Percentiles rank a stretch among this genome's conserved stretches.
phyloP scores from a whole-genome alignment of 768 basidiomycete species.

The Auricularia heimuer region DNA sequence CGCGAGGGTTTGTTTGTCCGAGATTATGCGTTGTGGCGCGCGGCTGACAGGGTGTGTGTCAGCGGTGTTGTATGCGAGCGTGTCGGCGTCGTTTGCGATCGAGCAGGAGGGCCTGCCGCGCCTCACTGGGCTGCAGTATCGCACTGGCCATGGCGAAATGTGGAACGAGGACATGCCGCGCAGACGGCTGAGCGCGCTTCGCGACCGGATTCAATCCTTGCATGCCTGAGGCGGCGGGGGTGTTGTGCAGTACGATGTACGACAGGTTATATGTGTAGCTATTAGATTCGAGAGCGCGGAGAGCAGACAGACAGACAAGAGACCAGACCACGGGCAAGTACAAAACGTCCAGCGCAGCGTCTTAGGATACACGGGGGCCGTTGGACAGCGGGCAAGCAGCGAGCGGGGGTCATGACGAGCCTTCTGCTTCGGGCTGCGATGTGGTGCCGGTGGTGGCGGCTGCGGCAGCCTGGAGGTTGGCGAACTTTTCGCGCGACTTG shows the following conservation, averaged over 20 bases:
- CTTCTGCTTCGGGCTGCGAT: neutral
- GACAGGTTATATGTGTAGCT: constrained; percentile 10
- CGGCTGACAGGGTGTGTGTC: neutral
- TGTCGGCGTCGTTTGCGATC: constrained; percentile 74
- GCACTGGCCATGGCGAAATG: constrained; percentile 16
- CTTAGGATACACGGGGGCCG: constrained; percentile 2
- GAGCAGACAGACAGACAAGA: constrained; percentile 8
- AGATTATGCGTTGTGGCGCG: neutral
- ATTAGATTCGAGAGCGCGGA: neutral
- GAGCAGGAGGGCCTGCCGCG: constrained; percentile 72
- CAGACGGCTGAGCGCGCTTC: constrained; percentile 45
- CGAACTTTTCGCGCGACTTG: constrained; percentile 40
- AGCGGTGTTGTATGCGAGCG: constrained; percentile 67
- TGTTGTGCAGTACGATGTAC: neutral
- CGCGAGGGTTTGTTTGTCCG: constrained; percentile 42
- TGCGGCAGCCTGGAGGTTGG: constrained; percentile 1
- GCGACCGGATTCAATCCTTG: constrained; percentile 26
- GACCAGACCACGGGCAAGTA: constrained; percentile 6
- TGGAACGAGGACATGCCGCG: constrained; percentile 71
- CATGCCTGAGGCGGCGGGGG: no score
- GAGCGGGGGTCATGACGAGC: constrained; percentile 29
- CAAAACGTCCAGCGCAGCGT: constrained; percentile 1
- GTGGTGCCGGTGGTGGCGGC: neutral
- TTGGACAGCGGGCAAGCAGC: constrained; percentile 27
- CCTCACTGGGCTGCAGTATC: constrained; percentile 22